Evolutionary conservation across 2,329 filamentous ascomycete genomes (phyloP).

Genomic region (Fusarium cyanostomum): DNA sequence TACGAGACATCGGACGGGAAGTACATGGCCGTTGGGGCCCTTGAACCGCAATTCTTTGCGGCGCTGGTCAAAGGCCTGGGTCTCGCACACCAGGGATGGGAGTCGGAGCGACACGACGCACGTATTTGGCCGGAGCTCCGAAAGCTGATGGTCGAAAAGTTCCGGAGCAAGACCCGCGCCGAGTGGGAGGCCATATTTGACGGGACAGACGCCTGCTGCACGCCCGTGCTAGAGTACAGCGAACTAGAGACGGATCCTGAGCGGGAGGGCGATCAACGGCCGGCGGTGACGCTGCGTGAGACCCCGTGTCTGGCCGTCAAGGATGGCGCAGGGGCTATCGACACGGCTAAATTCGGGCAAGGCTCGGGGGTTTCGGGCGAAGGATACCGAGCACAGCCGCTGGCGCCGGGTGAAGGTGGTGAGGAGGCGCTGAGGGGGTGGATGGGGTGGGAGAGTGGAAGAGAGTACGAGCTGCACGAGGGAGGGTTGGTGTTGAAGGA

Average conservation of each 20-base stretch:
- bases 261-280: slow-evolving; percentile 75
- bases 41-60: slow-evolving; percentile 87
- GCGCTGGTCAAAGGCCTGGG: slow-evolving; percentile 73
- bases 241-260: slow-evolving; percentile 68
- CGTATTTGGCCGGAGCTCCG: slow-evolving; percentile 74
- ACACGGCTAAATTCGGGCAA: slow-evolving; percentile 63
- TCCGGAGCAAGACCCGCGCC: slow-evolving; percentile 73
- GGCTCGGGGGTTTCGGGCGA: slow-evolving; percentile 71
- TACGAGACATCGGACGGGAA: slow-evolving; percentile 84
- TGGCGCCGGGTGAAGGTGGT: slow-evolving; percentile 76
- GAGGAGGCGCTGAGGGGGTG: slow-evolving; percentile 74
- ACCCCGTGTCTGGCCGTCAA: slow-evolving; percentile 75
- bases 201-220: slow-evolving; percentile 90
- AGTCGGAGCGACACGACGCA: slow-evolving; percentile 66
- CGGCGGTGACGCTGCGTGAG: slow-evolving; percentile 71
- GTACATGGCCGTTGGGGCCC: slow-evolving; percentile 87
- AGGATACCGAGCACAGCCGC: slow-evolving; percentile 69
- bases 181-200: slow-evolving; percentile 92
- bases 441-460: slow-evolving; percentile 80
- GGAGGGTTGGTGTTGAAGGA: slow-evolving; percentile 67
- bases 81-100: slow-evolving; percentile 62
- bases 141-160: slow-evolving; percentile 67
- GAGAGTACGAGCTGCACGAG: slow-evolving; percentile 72
- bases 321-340: slow-evolving; percentile 48
- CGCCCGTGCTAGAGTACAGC: slow-evolving; percentile 80